Evolutionary conservation across 2,329 filamentous ascomycete species (phyloP).

Genomic region (Arthroderma uncinatum): DNA sequence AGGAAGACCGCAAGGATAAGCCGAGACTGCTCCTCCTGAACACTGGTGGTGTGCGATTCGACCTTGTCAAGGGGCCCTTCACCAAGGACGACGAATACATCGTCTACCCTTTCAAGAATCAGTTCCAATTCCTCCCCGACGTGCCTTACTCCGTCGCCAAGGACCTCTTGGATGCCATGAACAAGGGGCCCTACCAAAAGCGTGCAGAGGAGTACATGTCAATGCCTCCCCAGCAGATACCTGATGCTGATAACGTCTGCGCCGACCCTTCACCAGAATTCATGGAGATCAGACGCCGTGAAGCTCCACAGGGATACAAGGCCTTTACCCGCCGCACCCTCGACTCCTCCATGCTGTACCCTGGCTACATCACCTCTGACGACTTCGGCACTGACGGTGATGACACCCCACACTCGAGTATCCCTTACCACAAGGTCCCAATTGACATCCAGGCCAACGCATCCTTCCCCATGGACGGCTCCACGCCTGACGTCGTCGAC

Average conservation of each 20-base stretch:
- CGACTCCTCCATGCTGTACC: slow-evolving; percentile 10
- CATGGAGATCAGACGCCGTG: not conserved
- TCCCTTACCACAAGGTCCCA: slow-evolving; percentile 19
- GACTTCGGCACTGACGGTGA: slow-evolving; percentile 28
- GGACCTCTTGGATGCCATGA: slow-evolving; percentile 19
- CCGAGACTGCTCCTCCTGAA: slow-evolving; percentile 50
- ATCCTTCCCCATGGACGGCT: slow-evolving; percentile 18
- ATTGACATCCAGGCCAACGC: slow-evolving; percentile 26
- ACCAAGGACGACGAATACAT: slow-evolving; percentile 34
- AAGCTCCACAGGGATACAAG: slow-evolving; percentile 10
- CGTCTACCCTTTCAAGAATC: slow-evolving; percentile 21
- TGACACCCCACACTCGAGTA: slow-evolving; percentile 23
- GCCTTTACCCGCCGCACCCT: slow-evolving; percentile 21
- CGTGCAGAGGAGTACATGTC: slow-evolving; percentile 13
- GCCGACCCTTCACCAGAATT: slow-evolving; percentile 14
- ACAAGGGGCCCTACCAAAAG: slow-evolving; percentile 22
- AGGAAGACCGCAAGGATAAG: slow-evolving; percentile 36
- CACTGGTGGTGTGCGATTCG: slow-evolving; percentile 51
- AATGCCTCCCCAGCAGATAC: not conserved
- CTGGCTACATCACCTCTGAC: slow-evolving; percentile 25
- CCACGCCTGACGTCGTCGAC: slow-evolving; percentile 18
- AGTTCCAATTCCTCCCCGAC: slow-evolving; percentile 23
- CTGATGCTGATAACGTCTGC: slow-evolving; percentile 11
- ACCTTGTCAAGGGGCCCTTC: slow-evolving; percentile 52
- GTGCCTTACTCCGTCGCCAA: slow-evolving; percentile 24